phyloP scores from a whole-genome alignment of 495 filamentous ascomycete species.

The Aspergillus steynii region DNA sequence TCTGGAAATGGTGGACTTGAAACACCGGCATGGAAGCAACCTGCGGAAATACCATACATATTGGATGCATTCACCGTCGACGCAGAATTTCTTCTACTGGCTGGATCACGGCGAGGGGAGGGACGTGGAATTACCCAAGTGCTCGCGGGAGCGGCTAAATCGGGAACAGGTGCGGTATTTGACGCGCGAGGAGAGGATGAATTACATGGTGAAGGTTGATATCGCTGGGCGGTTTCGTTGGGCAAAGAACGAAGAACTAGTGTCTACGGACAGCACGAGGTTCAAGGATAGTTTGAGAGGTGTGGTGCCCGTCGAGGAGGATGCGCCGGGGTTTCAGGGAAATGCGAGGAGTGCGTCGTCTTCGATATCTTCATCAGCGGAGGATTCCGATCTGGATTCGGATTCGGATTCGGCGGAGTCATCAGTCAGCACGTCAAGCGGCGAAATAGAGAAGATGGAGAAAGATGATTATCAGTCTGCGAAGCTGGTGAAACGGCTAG shows the following conservation, averaged over 20 bases:
- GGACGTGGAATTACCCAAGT: constrained; percentile 55
- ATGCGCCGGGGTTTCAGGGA: constrained; percentile 49
- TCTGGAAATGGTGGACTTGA: constrained; percentile 87
- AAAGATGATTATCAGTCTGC: constrained; percentile 54
- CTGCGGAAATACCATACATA: constrained; percentile 78
- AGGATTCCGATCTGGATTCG: not conserved
- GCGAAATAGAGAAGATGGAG: constrained; percentile 48
- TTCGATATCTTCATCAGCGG: constrained; percentile 12
- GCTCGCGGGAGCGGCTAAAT: constrained; percentile 66
- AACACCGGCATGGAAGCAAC: constrained; percentile 87
- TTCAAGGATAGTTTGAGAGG: constrained; percentile 80
- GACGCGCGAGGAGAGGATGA: constrained; percentile 65
- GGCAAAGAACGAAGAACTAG: constrained; percentile 74
- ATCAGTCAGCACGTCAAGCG: not conserved
- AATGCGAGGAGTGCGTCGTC: constrained; percentile 15
- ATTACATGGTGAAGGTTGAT: constrained; percentile 73
- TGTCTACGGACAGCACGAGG: constrained; percentile 67
- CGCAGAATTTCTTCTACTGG: constrained; percentile 95
- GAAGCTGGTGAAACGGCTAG: constrained; percentile 62
- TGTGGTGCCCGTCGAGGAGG: constrained; percentile 66
- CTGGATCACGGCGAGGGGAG: constrained; percentile 80
- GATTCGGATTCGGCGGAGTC: too few species aligned
- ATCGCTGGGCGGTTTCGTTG: constrained; percentile 67
- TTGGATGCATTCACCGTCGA: constrained; percentile 75
- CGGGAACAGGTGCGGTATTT: constrained; percentile 73